Base-by-base conservation (phyloP, 2,329 filamentous ascomycete species). In the Botrytis aclada region DNA sequence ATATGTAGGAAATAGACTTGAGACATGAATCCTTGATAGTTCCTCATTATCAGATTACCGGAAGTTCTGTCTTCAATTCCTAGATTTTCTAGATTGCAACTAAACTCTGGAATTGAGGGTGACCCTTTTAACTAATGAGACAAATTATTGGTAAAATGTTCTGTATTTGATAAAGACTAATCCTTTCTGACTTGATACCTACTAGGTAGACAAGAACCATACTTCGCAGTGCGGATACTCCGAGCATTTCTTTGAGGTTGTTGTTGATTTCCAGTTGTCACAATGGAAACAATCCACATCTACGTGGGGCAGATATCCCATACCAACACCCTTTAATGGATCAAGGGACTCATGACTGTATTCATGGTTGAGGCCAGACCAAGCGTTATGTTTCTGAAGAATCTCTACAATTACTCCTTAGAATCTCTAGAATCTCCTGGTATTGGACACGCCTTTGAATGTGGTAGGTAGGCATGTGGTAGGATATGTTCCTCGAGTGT, bases 21-120 rank as follows among this genome's bases (percentile, higher is more conserved):
- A 67, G 64, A 67, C 64, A 67, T n/a, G 41, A 54, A 67, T 47
- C 64, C 64, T 66, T 66, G 64, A 66, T 29, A 54, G 64, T 29
- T 66, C 45, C 45, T 54, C 20, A 66, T 54, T 29, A 66, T 66
- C 22, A 54, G 64, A 54, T 66, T 66, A 37, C 64, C 61, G 61
- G 61, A 63, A 63, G 61, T 34, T 34, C 63, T 37, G 29, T 34
- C 63, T 45, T 54, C 14, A 45, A 32, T 64, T 16, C 63, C 29
- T 65, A 47, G 29, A 34, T 37, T 47, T 65, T 32, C 22, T 54
- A 67, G 64, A 67, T n/a, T 39, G 45, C 45, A 54, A 54, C 45
- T 8, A 16, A 29, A 54, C 25, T 45, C 37, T 62, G 34, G 60
- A 18, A 62, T 20, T 62, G 25, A 29, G 22, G 9, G 34, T 25